phyloP scores from a whole-genome alignment of 108 stramenopile species.

The Pseudonitzschia pungens region DNA sequence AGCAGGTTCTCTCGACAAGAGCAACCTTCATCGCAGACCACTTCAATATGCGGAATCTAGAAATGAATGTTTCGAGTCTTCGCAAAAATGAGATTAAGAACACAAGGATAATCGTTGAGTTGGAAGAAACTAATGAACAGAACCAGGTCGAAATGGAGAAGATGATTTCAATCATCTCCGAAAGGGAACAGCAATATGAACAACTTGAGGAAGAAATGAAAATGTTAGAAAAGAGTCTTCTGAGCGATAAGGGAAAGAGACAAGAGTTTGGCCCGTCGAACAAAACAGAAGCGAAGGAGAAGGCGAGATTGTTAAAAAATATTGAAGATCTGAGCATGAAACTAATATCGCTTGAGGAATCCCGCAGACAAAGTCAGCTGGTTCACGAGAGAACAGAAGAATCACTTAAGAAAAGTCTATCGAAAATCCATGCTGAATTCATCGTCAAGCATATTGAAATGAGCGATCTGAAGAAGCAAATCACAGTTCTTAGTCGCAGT shows the following conservation, averaged over 20 bases:
- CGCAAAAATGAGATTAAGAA: background rate
- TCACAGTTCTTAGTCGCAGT: background rate
- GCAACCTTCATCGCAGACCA: constrained; percentile 9
- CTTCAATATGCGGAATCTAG: constrained; percentile 5
- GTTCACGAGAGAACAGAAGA: background rate
- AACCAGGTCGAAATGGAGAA: constrained; percentile 1
- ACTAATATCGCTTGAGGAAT: constrained; percentile 17
- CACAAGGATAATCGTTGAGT: background rate
- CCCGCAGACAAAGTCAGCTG: background rate
- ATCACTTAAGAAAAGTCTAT: constrained; percentile 13
- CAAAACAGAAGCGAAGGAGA: background rate
- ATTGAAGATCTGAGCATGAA: constrained; percentile 12
- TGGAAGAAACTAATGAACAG: background rate
- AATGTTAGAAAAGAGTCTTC: background rate
- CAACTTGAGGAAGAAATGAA: background rate
- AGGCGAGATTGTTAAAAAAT: constrained; percentile 8
- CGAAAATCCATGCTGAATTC: constrained; percentile 10
- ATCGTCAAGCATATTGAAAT: constrained; percentile 2
- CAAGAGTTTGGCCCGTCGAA: background rate
- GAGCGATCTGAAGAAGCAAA: constrained; percentile 1
- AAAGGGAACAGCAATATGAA: constrained; percentile 1
- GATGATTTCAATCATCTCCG: background rate
- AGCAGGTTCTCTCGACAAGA: constrained; percentile 4
- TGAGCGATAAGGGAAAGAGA: background rate
- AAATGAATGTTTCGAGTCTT: background rate